Evolutionary conservation across 805 yeast genomes (phyloP), one percentile per base, ranked within the genome.

Genomic region (Metschnikowia gruessii): DNA sequence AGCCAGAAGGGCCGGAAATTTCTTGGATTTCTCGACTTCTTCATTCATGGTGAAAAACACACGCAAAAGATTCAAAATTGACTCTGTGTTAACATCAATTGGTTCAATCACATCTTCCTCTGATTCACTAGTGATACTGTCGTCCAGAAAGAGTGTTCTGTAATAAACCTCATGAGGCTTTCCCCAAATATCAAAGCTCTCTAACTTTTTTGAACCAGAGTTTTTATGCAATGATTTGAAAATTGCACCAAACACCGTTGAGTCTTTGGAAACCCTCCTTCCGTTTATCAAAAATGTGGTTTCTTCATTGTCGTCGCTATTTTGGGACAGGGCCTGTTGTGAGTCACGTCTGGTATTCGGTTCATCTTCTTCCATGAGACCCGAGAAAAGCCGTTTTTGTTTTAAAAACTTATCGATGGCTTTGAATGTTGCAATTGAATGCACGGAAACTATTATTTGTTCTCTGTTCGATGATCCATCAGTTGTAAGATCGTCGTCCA

Each of bases 221-320:
- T 65, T 55, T 7, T 58, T 45, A 58, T 77, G 75, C 12, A 76
- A 59, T 2, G 79, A 66, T 40, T 77, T 75, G 59, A 81, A 82
- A 5, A 85, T 69, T 0, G 89, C 91, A 1, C 94, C 94, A 63
- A 82, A 86, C 2, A 88, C 75, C 0, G 96, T 87, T 0, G 87
- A 80, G 42, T 79, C 87, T 32, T 70, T 70, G 2, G 88, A 83
- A 22, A 87, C 70, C 0, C 63, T 67, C 46, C 80, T 81, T 3
- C 77, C 87, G 51, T 81, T 71, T 11, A 83, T 65, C 1, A 67
- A 65, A 58, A 87, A 87, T 45, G 81, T 85, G 43, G 83, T 66
- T 3, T 41, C 47, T 12, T 34, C 18, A 3, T 24, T 7, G 10
- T 15, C 21, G 5, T 21, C 33, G 2, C 26, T 11, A 4, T 15